phyloP scores from a whole-genome alignment of 306 rosid species.

The Arachis stenosperma region DNA sequence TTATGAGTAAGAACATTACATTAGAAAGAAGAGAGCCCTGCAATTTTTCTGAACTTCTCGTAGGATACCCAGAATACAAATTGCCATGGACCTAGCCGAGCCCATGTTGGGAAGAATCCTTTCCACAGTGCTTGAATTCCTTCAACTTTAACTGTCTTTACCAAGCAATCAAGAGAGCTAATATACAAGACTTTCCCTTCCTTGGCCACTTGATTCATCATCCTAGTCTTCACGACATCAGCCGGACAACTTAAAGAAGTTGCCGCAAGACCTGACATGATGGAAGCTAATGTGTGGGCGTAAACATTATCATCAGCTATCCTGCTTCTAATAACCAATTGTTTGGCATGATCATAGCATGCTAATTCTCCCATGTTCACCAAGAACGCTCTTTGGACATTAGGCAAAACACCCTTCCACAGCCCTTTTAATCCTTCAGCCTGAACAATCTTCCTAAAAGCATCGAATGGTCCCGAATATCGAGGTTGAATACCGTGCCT shows the following conservation, averaged over 20 bases:
- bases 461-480: slow-evolving; percentile 76
- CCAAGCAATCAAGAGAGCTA: slow-evolving; percentile 73
- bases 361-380: slow-evolving; percentile 95
- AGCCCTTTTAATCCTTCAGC: slow-evolving; percentile 76
- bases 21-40: slow-evolving; percentile 82
- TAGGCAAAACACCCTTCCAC: slow-evolving; percentile 89
- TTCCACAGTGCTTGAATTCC: slow-evolving; percentile 87
- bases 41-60: slow-evolving; percentile 77
- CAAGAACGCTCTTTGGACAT: slow-evolving; percentile 83
- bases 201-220: slow-evolving; percentile 73
- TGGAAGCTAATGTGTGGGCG: slow-evolving; percentile 79
- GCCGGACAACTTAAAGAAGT: slow-evolving; percentile 90
- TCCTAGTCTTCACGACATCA: slow-evolving; percentile 91
- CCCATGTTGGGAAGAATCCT: slow-evolving; percentile 95
- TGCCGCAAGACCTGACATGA: slow-evolving; percentile 77
- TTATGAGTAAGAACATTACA: slow-evolving; percentile 20
- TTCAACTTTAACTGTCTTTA: slow-evolving; percentile 79
- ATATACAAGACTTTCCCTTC: slow-evolving; percentile 58
- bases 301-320: slow-evolving; percentile 68
- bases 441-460: slow-evolving; percentile 62
- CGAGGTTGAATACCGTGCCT: slow-evolving; percentile 70
- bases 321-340: slow-evolving; percentile 58
- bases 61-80: slow-evolving; percentile 95
- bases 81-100: slow-evolving; percentile 94
- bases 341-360: slow-evolving; percentile 85